Conservation (phyloP, 2,329 filamentous ascomycete genomes). For the Beauveria scarabaeidicola region DNA sequence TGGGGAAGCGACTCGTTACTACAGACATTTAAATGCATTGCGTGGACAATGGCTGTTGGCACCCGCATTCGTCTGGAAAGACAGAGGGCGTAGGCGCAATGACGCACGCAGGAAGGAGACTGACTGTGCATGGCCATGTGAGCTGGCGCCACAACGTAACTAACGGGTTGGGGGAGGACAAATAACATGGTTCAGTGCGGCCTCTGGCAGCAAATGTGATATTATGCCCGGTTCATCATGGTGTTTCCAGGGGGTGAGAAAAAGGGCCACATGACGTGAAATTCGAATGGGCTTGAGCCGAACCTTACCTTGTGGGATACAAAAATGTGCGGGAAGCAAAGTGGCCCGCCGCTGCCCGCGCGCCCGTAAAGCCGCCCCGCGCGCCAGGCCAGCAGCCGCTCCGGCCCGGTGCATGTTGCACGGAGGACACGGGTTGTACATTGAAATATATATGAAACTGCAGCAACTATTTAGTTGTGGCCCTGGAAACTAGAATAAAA, state of each 20-base stretch:
- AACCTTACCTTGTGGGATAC: background rate
- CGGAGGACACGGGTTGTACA: background rate
- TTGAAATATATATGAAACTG: too few relatives aligned
- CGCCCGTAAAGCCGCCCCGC: constrained; percentile 4
- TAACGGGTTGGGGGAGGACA: background rate
- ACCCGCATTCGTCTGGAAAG: background rate
- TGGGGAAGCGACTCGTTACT: background rate
- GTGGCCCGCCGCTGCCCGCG: constrained; percentile 8
- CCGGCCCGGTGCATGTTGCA: background rate
- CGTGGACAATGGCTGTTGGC: background rate
- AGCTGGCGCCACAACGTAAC: background rate
- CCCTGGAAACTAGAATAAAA: too few relatives aligned
- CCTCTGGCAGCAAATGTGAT: background rate
- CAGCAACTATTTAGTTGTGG: too few relatives aligned
- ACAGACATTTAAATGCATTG: background rate
- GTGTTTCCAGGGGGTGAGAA: background rate
- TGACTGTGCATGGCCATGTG: background rate
- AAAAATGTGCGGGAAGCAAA: background rate
- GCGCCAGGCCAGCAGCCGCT: background rate
- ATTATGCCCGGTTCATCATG: background rate
- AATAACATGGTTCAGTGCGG: background rate
- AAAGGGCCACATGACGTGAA: background rate
- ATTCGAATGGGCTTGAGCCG: background rate
- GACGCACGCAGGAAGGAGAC: background rate
- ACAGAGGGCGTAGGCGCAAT: background rate